Conservation (phyloP, 164 flowering plant genomes). For the Vitis amurensis region DNA sequence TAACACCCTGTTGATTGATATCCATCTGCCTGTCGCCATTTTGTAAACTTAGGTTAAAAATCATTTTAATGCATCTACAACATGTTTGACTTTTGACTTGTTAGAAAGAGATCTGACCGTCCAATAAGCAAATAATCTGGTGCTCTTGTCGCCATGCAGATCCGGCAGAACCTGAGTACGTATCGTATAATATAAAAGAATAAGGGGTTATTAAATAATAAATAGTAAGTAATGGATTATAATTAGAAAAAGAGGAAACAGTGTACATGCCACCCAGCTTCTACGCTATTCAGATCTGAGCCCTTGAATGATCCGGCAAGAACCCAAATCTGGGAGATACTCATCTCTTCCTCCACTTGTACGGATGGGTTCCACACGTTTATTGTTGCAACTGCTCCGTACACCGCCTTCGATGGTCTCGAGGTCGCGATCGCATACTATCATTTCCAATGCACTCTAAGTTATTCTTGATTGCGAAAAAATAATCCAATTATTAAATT, state of each 20-base stretch:
- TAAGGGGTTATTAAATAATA: too few species aligned
- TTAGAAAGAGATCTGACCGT: not conserved
- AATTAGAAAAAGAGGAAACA: conserved; percentile 19
- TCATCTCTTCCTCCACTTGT: conserved; percentile 76
- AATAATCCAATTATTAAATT: too few species aligned
- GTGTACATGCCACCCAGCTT: conserved; percentile 99
- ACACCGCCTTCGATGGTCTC: conserved; percentile 58
- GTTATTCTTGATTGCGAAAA: too few species aligned
- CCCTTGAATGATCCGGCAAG: conserved; percentile 88
- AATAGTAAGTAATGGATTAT: too few species aligned
- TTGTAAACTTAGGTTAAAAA: not conserved
- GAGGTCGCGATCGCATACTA: conserved; percentile 93
- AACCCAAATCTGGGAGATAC: conserved; percentile 90
- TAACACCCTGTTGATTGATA: conserved; percentile 2
- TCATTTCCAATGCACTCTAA: too few species aligned
- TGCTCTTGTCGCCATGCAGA: not conserved
- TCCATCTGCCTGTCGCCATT: not conserved
- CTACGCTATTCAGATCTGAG: conserved; percentile 93
- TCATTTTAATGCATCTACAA: not conserved
- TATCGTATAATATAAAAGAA: too few species aligned
- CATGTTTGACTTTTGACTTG: not conserved
- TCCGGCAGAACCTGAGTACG: not conserved
- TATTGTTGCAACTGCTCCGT: conserved; percentile 87
- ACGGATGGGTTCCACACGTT: conserved; percentile 95
- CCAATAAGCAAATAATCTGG: not conserved